phyloP scores from a whole-genome alignment of 179 eudicot species.

The Silene coronaria region DNA sequence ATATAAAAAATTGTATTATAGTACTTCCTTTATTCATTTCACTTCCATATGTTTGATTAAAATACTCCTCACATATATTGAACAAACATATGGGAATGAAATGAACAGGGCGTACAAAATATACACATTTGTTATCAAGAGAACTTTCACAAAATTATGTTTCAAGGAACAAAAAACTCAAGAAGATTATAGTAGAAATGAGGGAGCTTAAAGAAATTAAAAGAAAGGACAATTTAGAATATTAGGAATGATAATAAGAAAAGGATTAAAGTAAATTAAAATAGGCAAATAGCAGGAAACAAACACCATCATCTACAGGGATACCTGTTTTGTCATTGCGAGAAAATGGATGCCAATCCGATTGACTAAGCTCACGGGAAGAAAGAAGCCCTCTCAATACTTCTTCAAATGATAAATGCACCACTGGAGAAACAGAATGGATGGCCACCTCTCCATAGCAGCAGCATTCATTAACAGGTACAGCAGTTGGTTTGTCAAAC shows the following conservation, averaged over 20 bases:
- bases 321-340: conserved; percentile 14
- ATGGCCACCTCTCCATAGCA: conserved; percentile 28
- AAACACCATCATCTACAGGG: not conserved
- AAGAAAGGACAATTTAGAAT: not conserved
- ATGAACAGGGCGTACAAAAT: too few relatives aligned
- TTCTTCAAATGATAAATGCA: conserved; percentile 24
- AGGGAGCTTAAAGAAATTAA: not conserved
- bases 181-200: not conserved
- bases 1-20: not conserved
- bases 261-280: not conserved
- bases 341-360: conserved; percentile 23
- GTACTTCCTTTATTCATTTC: not conserved
- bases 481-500: conserved; percentile 15
- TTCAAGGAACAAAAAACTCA: not conserved
- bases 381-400: conserved; percentile 22
- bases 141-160: too few relatives aligned
- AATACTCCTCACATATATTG: too few relatives aligned
- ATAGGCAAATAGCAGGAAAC: not conserved
- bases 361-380: conserved; percentile 20
- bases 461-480: conserved; percentile 23
- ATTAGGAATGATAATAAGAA: not conserved
- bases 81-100: too few relatives aligned
- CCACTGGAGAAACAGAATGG: conserved; percentile 18
- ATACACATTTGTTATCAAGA: too few relatives aligned
- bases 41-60: too few relatives aligned